phyloP scores from a whole-genome alignment of 352 stramenopile genomes.

The Globisporangium barbulae region DNA sequence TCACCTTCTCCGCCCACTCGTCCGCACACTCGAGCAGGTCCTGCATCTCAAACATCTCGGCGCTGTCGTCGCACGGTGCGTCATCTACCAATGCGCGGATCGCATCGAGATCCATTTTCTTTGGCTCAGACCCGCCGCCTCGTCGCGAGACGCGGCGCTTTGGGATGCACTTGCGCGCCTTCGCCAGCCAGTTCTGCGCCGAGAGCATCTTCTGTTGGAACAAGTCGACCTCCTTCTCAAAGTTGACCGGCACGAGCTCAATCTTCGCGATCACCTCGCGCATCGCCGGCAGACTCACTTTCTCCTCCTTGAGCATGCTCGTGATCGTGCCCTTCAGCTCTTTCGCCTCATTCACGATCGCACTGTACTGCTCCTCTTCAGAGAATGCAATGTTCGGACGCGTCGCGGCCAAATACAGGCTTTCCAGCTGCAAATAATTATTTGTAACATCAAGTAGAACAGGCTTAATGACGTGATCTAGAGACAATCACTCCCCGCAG shows the following conservation, averaged over 20 bases:
- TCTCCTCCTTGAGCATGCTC: slow-evolving; percentile 69
- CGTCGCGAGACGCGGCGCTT: slow-evolving; percentile 65
- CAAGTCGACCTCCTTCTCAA: slow-evolving; percentile 68
- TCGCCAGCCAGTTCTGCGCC: slow-evolving; percentile 82
- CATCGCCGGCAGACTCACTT: slow-evolving; percentile 80
- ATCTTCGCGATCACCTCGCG: slow-evolving; percentile 78
- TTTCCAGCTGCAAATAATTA: slow-evolving; percentile 27
- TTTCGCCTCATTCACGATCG: slow-evolving; percentile 59
- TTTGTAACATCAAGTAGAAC: background rate
- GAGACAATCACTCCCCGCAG: too few relatives aligned
- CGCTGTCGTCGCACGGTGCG: slow-evolving; percentile 80
- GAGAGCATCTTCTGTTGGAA: slow-evolving; percentile 86
- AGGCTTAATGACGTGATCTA: too few relatives aligned
- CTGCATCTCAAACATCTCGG: slow-evolving; percentile 89
- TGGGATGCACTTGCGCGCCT: slow-evolving; percentile 84
- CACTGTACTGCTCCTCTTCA: slow-evolving; percentile 45
- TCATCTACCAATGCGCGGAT: slow-evolving; percentile 84
- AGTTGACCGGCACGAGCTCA: slow-evolving; percentile 84
- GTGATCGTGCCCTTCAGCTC: slow-evolving; percentile 61
- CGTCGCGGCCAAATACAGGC: slow-evolving; percentile 40
- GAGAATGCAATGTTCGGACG: slow-evolving; percentile 54
- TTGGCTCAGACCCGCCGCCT: slow-evolving; percentile 42
- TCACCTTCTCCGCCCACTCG: slow-evolving; percentile 79
- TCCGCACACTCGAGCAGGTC: slow-evolving; percentile 85
- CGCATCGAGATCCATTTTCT: slow-evolving; percentile 79